Conservation (phyloP, 2,329 filamentous ascomycete species). For the Hansfordia pulvinata region DNA sequence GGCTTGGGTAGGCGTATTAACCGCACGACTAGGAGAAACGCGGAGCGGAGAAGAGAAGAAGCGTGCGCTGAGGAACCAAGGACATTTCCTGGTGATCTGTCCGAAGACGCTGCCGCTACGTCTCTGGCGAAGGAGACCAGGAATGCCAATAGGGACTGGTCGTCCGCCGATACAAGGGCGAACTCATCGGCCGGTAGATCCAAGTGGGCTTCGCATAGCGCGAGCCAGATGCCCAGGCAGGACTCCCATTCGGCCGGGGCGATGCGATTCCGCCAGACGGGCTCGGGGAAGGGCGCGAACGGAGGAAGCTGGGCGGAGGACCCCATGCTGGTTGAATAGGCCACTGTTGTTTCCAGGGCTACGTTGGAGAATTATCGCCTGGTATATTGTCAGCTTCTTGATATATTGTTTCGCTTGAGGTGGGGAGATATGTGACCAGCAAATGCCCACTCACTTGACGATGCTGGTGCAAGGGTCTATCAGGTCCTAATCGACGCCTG, state of each 20-base stretch:
- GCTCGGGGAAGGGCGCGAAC: constrained; percentile 65
- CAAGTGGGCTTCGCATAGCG: constrained; percentile 52
- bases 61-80: too few relatives aligned
- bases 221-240: constrained; percentile 64
- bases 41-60: too few relatives aligned
- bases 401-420: too few relatives aligned
- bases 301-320: constrained; percentile 49
- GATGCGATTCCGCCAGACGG: constrained; percentile 52
- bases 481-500: too few relatives aligned
- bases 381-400: not conserved
- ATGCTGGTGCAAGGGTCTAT: too few relatives aligned
- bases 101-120: constrained; percentile 26
- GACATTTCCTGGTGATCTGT: too few relatives aligned
- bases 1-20: constrained; percentile 26
- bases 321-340: constrained; percentile 25
- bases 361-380: not conserved
- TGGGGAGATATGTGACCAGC: not conserved
- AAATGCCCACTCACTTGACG: too few relatives aligned
- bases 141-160: constrained; percentile 48
- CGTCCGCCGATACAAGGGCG: constrained; percentile 28
- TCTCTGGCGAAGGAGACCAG: constrained; percentile 54
- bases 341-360: constrained; percentile 3
- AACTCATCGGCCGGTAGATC: constrained; percentile 44
- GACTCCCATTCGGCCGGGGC: constrained; percentile 60
- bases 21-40: too few relatives aligned